These are phyloP conservation scores for Acacia confusa DNA, from an alignment of 306 rosid genomes.

Conservation along the genomic window DNA sequence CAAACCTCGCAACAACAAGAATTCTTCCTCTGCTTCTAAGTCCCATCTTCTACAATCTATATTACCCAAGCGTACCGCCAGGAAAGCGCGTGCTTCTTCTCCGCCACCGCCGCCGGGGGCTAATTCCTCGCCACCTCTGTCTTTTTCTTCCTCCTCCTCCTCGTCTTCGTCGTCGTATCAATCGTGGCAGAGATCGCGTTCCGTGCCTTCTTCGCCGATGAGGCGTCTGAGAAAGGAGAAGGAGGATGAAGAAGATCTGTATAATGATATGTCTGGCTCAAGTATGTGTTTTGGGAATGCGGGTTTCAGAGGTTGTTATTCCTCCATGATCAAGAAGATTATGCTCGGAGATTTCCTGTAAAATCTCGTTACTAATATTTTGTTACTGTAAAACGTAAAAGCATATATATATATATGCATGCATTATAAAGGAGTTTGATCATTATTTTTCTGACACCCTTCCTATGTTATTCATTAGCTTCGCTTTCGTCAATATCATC, in stretches of 20 bases:
- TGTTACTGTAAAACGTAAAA: not conserved
- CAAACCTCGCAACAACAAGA: not conserved
- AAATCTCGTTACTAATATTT: not conserved
- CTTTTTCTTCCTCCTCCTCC: not conserved
- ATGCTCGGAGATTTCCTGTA: not conserved
- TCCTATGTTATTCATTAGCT: too few species aligned
- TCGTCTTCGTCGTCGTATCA: not conserved
- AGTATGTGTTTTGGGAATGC: not conserved
- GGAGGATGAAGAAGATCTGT: not conserved
- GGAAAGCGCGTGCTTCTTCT: not conserved
- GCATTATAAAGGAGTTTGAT: not conserved
- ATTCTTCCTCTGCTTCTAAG: not conserved
- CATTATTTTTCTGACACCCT: not conserved
- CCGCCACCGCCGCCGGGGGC: not conserved
- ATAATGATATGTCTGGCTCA: not conserved
- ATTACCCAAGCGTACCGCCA: not conserved
- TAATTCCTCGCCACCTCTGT: not conserved
- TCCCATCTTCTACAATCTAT: not conserved
- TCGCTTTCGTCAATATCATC: not conserved
- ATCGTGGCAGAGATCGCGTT: not conserved
- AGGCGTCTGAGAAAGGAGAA: not conserved
- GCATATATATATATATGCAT: not conserved
- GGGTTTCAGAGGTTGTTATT: not conserved
- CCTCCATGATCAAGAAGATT: constrained; percentile 5
- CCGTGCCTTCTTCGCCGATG: not conserved